Evolutionary conservation across 1,284 basidiomycete species (phyloP).

Genomic region (Pascua sp.): DNA sequence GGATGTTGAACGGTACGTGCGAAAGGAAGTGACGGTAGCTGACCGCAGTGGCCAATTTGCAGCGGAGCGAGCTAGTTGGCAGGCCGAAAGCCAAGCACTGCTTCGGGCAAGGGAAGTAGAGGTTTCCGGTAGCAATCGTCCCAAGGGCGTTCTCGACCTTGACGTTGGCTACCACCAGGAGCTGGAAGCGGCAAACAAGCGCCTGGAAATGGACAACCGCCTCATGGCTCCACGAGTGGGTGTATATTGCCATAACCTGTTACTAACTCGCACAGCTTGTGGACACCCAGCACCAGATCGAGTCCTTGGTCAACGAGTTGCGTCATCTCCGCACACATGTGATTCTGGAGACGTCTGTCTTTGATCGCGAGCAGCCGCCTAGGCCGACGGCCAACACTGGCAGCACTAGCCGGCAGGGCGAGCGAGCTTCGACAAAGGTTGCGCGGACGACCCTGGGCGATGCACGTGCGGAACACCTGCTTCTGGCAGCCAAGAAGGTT

Average conservation of each 20-base stretch:
- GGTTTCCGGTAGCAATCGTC: constrained; percentile 29
- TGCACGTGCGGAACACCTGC: constrained; percentile 45
- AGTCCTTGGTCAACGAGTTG: constrained; percentile 46
- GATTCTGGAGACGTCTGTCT: constrained; percentile 25
- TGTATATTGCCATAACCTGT: background rate
- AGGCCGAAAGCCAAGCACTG: constrained; percentile 36
- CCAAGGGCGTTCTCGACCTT: constrained; percentile 35
- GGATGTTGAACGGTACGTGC: constrained; percentile 36
- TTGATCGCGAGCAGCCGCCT: constrained; percentile 1
- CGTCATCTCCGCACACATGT: constrained; percentile 44
- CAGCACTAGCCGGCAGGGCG: background rate
- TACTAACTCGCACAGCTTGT: constrained; percentile 30
- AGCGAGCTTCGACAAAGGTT: too few species aligned
- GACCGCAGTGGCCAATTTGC: constrained; percentile 29
- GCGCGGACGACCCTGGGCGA: constrained; percentile 40
- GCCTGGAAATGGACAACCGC: constrained; percentile 48
- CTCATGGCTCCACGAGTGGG: constrained; percentile 46
- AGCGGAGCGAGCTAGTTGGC: constrained; percentile 40
- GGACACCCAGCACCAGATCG: constrained; percentile 45
- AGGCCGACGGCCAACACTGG: background rate
- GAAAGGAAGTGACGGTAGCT: background rate
- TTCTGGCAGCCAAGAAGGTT: constrained; percentile 45
- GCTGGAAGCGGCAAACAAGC: constrained; percentile 45
- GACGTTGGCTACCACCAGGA: constrained; percentile 48
- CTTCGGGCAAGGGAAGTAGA: constrained; percentile 31